A percentile compares a stretch with the other conserved stretches of the same genome.
phyloP scores from a whole-genome alignment of 768 basidiomycete genomes.

The Collybiopsis luxurians region DNA sequence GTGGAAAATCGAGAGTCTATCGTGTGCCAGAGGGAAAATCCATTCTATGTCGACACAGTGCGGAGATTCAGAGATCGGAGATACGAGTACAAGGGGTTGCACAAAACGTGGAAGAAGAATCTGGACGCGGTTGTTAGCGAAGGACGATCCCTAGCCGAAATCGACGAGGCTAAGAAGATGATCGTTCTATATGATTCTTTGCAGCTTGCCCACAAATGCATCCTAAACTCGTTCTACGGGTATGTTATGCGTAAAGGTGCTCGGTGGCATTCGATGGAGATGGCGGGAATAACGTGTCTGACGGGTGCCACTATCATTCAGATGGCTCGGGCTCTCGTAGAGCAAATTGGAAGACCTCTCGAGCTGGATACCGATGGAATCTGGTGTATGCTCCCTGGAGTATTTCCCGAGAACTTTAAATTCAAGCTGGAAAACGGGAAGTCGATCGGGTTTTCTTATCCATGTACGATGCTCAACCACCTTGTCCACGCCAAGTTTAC shows the following conservation, averaged over 20 bases:
- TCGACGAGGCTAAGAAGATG: conserved; percentile 98
- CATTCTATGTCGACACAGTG: conserved; percentile 99
- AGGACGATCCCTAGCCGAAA: conserved; percentile 74
- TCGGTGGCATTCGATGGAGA: conserved; percentile 99
- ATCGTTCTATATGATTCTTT: conserved; percentile 97
- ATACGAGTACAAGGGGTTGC: conserved; percentile 98
- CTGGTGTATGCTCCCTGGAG: conserved; percentile 99
- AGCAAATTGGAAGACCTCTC: conserved; percentile 95
- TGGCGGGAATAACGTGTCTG: conserved; percentile 98
- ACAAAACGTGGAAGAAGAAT: conserved; percentile 99
- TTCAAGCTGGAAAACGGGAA: conserved; percentile 91
- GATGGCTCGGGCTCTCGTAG: conserved; percentile 96
- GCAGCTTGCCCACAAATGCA: conserved; percentile 99
- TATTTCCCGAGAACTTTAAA: conserved; percentile 97
- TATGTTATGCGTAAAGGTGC: conserved; percentile 99
- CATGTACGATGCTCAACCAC: conserved; percentile 99
- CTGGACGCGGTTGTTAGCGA: conserved; percentile 69
- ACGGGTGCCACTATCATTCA: conserved; percentile 98
- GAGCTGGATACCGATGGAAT: conserved; percentile 99
- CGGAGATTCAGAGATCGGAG: conserved; percentile 95
- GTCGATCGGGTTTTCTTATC: conserved; percentile 87
- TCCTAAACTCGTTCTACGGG: conserved; percentile 99
- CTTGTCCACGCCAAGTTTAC: conserved; percentile 95
- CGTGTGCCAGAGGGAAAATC: conserved; percentile 96
- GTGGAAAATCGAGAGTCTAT: conserved; percentile 92